A percentile compares a stretch with the other conserved stretches of the same genome.
These are phyloP conservation scores for Orbilia oligospora DNA, from an alignment of 2,329 filamentous ascomycete species.

Conservation along the genomic window DNA sequence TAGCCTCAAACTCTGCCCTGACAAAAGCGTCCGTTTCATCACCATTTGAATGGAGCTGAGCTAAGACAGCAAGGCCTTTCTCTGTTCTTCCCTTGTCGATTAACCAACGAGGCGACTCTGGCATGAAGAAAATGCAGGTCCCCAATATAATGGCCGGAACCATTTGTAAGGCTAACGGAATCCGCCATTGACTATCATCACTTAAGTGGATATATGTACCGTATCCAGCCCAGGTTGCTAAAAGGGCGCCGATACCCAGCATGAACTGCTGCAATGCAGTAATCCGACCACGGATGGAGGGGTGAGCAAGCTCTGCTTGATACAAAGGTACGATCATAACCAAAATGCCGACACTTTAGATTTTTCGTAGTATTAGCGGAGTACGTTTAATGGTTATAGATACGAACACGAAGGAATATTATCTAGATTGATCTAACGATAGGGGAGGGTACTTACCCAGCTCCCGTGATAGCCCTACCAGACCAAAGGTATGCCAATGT, in stretches of 20 bases:
- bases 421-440: neutral
- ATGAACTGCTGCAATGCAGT: constrained; percentile 86
- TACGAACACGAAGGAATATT: neutral
- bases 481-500: constrained; percentile 75
- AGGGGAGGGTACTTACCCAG: constrained; percentile 70
- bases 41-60: constrained; percentile 78
- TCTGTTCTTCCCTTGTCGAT: constrained; percentile 79
- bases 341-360: constrained; percentile 72
- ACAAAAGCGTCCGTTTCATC: constrained; percentile 78
- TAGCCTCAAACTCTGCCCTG: constrained; percentile 79
- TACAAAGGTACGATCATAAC: constrained; percentile 80
- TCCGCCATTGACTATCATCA: constrained; percentile 73
- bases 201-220: constrained; percentile 71
- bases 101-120: constrained; percentile 81
- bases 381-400: neutral
- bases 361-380: neutral
- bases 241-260: constrained; percentile 80
- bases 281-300: constrained; percentile 80
- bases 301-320: constrained; percentile 84
- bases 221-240: constrained; percentile 81
- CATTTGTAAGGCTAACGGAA: constrained; percentile 79
- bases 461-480: constrained; percentile 78
- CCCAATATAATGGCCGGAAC: constrained; percentile 77
- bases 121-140: constrained; percentile 79
- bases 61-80: constrained; percentile 77